Percentiles rank a stretch among this genome's conserved stretches.
Conservation (phyloP, 2,329 filamentous ascomycete genomes). For the Blastomyces gilchristii region DNA sequence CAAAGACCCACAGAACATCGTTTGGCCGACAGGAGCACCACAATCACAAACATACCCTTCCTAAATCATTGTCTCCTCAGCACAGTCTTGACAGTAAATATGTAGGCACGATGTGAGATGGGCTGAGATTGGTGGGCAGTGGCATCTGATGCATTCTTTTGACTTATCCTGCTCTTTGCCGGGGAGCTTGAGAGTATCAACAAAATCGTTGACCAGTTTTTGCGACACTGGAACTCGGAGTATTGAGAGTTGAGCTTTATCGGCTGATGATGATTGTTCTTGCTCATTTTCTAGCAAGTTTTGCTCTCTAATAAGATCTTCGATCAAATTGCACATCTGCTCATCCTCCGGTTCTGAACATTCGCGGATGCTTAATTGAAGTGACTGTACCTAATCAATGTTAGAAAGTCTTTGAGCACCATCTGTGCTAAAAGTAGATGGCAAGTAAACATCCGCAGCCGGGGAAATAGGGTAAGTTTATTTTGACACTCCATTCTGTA, state of each 20-base stretch:
- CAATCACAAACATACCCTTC: constrained; percentile 12
- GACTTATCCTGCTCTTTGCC: constrained; percentile 15
- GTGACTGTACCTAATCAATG: constrained; percentile 37
- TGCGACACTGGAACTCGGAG: not conserved
- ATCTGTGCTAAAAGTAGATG: constrained; percentile 42
- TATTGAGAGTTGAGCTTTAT: not conserved
- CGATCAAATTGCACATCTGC: constrained; percentile 17
- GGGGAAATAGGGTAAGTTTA: constrained; percentile 39
- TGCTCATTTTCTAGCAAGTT: not conserved
- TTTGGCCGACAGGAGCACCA: constrained; percentile 12
- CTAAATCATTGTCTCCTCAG: constrained; percentile 17
- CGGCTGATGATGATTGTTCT: not conserved
- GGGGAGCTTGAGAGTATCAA: not conserved
- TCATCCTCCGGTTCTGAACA: constrained; percentile 17
- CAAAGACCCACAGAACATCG: constrained; percentile 10
- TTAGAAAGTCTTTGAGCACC: constrained; percentile 37
- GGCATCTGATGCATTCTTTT: constrained; percentile 37
- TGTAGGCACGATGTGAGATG: constrained; percentile 45
- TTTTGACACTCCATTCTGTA: not conserved
- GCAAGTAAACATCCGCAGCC: constrained; percentile 43
- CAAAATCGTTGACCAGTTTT: not conserved
- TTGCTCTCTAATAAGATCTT: not conserved
- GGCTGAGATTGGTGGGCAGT: constrained; percentile 29
- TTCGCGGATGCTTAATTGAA: constrained; percentile 27
- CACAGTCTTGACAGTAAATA: constrained; percentile 45